These are phyloP conservation scores for Dichomitus squalens DNA, from an alignment of 1,284 basidiomycete genomes.

Conservation along the genomic window DNA sequence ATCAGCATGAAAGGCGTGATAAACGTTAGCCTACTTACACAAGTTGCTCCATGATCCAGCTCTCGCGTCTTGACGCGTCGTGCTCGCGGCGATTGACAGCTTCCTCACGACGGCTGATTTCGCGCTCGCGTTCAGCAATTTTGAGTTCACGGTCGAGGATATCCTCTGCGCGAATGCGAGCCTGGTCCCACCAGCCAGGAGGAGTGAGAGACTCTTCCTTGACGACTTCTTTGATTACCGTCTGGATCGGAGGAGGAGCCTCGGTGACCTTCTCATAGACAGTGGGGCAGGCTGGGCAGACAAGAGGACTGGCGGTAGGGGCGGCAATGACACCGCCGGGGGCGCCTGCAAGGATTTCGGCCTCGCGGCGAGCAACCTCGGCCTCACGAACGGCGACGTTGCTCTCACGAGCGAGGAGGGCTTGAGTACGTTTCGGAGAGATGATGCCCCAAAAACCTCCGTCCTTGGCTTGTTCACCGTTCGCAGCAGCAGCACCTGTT, in stretches of 20 bases:
- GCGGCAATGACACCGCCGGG: conserved; percentile 69
- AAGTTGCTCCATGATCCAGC: conserved; percentile 88
- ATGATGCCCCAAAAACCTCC: conserved; percentile 69
- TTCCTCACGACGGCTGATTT: conserved; percentile 81
- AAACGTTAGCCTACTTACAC: conserved; percentile 53
- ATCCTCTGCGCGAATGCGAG: conserved; percentile 70
- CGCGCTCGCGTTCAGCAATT: conserved; percentile 79
- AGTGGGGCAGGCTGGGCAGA: conserved; percentile 61
- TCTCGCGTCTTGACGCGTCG: conserved; percentile 79
- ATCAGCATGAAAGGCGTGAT: background rate
- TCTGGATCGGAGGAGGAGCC: conserved; percentile 60
- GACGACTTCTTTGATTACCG: conserved; percentile 82
- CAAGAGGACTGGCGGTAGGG: conserved; percentile 18
- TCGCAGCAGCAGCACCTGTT: conserved; percentile 31
- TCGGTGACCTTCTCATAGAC: conserved; percentile 52
- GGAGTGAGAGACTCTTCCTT: conserved; percentile 77
- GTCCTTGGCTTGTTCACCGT: conserved; percentile 40
- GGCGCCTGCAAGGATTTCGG: conserved; percentile 76
- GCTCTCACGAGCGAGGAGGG: conserved; percentile 73
- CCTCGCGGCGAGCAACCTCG: conserved; percentile 82
- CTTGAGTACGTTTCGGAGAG: conserved; percentile 78
- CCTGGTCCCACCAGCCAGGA: conserved; percentile 70
- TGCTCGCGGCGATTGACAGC: conserved; percentile 79
- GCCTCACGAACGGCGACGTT: conserved; percentile 77
- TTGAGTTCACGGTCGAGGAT: conserved; percentile 80